A percentile compares a stretch with the other conserved stretches of the same genome.
phyloP scores from a whole-genome alignment of 2,329 filamentous ascomycete species.

The Aspergillus sp. region DNA sequence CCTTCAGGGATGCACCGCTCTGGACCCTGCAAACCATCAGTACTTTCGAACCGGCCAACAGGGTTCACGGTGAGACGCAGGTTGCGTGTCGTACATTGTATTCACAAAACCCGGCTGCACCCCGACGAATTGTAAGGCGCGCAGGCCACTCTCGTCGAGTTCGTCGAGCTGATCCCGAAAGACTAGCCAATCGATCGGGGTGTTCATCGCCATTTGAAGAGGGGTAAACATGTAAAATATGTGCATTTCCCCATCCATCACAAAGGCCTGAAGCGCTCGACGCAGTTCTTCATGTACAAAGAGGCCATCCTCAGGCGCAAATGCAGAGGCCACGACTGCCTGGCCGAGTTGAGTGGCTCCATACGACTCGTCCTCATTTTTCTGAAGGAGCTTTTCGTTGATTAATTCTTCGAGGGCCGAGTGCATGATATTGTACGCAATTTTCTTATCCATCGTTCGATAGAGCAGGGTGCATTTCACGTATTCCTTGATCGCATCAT shows the following conservation, averaged over 20 bases:
- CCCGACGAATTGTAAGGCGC: slow-evolving; percentile 67
- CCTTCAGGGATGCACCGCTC: slow-evolving; percentile 61
- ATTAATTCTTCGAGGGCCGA: slow-evolving; percentile 60
- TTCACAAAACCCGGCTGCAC: slow-evolving; percentile 67
- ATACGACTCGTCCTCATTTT: slow-evolving; percentile 53
- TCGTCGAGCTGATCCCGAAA: slow-evolving; percentile 70
- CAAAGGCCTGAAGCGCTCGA: slow-evolving; percentile 68
- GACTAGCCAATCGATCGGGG: slow-evolving; percentile 67
- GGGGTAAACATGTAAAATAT: slow-evolving; percentile 76
- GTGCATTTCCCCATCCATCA: slow-evolving; percentile 80
- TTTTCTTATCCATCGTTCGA: slow-evolving; percentile 52
- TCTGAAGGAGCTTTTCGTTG: slow-evolving; percentile 54
- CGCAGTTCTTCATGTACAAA: slow-evolving; percentile 70
- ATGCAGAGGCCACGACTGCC: slow-evolving; percentile 69
- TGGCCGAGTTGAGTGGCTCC: slow-evolving; percentile 64
- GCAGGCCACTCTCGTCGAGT: slow-evolving; percentile 68
- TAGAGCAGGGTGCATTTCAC: slow-evolving; percentile 66
- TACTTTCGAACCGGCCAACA: not conserved
- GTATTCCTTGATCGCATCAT: slow-evolving; percentile 66
- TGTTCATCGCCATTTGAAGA: slow-evolving; percentile 51
- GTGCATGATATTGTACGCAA: slow-evolving; percentile 56
- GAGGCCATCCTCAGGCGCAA: slow-evolving; percentile 72
- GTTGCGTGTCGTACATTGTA: slow-evolving; percentile 53
- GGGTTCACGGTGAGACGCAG: not conserved
- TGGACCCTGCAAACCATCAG: slow-evolving; percentile 55